Base-by-base conservation (phyloP, 1,139 yeast species). In the Blastobotrys persicus region DNA sequence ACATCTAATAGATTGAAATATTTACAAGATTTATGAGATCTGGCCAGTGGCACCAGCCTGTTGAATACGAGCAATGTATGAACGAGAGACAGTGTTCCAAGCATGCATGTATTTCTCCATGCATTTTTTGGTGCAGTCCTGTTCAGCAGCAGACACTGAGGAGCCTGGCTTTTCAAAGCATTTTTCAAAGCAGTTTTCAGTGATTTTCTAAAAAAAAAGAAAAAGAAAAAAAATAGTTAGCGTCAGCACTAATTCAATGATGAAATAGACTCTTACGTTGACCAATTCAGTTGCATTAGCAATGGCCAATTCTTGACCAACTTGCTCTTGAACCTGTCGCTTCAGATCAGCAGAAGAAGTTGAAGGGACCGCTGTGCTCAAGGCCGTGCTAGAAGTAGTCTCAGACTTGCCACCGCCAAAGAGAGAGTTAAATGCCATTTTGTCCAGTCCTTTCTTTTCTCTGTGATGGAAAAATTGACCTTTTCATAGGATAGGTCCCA, bases 221-320 rank as follows among this genome's bases (percentile, higher is more conserved):
- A 62, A 87, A 85, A 66, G 63, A 46, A 18, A 16, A 3, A 7
- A 16, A 6, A 13, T 7, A 23, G 34, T 40, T 33, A 32, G 54
- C 52, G 32, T 31, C 32, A 16, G 16, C 3, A 19, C 16, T 23
- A 16, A n/a, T 12, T 2, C 4, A 47, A 31, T 19, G 16, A 18
- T 37, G n/a, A 11, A 12, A 11, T 18, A 14, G n/a, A 17, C 5
- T 2, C 26, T 18, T 55, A 67, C 69, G 70, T 83, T 84, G 42
- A 89, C 95, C 52, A 89, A 74, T 63, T 88, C 92, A 2, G 94
- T 83, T 35, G 95, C 96, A 68, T 88, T 88, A 19, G 89, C 92
- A 28, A 88, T 80, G 1, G 96, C 96, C 55, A 89, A 74, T 64
- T 89, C 97, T 64, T 83, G 88, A 38, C 83, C 74, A 54, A 89